Conservation (phyloP, 805 yeast genomes). For the Saccharomycopsis amapae region DNA sequence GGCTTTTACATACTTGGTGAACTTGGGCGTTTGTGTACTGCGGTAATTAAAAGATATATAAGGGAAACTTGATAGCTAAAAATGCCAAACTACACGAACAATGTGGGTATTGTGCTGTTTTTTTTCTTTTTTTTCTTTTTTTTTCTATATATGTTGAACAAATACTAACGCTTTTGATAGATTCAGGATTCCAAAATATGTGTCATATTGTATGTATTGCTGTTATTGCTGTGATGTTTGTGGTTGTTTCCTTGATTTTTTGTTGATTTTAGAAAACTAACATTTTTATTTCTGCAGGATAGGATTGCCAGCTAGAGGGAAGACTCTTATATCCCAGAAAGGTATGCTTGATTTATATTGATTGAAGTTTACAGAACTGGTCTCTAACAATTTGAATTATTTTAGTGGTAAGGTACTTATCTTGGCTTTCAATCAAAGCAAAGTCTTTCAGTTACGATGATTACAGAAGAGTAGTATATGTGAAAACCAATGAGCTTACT, state of each 20-base stretch:
- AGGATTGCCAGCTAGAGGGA: slow-evolving; percentile 90
- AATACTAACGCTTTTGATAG: slow-evolving; percentile 8
- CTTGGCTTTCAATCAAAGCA: slow-evolving; percentile 86
- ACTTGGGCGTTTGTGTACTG: too few relatives aligned
- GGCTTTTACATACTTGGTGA: too few relatives aligned
- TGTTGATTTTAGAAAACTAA: neutral
- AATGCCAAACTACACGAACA: slow-evolving; percentile 12
- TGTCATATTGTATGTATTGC: slow-evolving; percentile 18
- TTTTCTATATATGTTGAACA: neutral
- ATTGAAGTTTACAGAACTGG: neutral
- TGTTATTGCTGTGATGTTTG: neutral
- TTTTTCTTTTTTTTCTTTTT: neutral
- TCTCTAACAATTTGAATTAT: neutral
- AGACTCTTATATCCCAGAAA: slow-evolving; percentile 89
- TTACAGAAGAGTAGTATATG: slow-evolving; percentile 61
- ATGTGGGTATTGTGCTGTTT: slow-evolving; percentile 5
- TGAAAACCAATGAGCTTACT: slow-evolving; percentile 59
- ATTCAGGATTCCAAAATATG: slow-evolving; percentile 20
- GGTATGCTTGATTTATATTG: slow-evolving; percentile 28
- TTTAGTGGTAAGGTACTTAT: slow-evolving; percentile 72
- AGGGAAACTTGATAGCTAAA: too few relatives aligned
- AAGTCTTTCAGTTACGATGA: slow-evolving; percentile 85
- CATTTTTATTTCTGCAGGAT: slow-evolving; percentile 26
- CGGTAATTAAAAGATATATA: too few relatives aligned
- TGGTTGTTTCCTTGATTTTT: neutral